Evolutionary conservation across 2,329 filamentous ascomycete species (phyloP), one percentile per base, ranked within the genome.

Genomic region (Fusarium staphyleae): DNA sequence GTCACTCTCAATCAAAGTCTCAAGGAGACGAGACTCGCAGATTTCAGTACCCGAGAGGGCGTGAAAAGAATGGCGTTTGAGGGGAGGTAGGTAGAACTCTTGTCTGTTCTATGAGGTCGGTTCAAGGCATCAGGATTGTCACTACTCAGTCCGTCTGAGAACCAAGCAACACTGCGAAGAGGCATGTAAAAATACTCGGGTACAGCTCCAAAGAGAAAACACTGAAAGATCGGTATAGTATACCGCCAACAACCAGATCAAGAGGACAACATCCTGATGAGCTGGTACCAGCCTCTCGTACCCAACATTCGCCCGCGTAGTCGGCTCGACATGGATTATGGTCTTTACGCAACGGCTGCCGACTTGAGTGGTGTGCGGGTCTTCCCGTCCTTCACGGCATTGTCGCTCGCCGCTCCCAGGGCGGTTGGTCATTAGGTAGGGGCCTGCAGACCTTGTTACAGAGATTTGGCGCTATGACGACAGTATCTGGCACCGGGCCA

Each of bases 361-460:
- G n/a, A n/a, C n/a, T n/a, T 44, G 50, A 46, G 59, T 60, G 54
- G 64, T 62, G 44, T 41, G 30, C 62, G 60, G 63, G 56, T 52
- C 63, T 63, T 63, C 60, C 64, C 62, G 63, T 55, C 60, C 63
- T n/a, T n/a, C 62, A 61, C 45, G 52, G 52, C 60, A 34, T 24
- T 32, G 19, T 40, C 34, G 22, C 36, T 46, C 19, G 40, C 40
- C 49, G 42, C 34, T 30, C 16, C 13, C 3, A 29, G 12, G 19
- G 14, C 3, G 15, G 15, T 30, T 19, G 18, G 34, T 15, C 29
- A 28, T 29, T 4, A 10, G 3, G 9, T 45, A 30, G 55, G 33
- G 40, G 29, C 30, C 42, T 13, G 24, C 14, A 28, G 28, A 16
- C 57, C 42, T n/a, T 47, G 32, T 34, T 37, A 29, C 37, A 36